phyloP scores from a whole-genome alignment of 1,284 basidiomycete genomes.

The Pascua guehoae region DNA sequence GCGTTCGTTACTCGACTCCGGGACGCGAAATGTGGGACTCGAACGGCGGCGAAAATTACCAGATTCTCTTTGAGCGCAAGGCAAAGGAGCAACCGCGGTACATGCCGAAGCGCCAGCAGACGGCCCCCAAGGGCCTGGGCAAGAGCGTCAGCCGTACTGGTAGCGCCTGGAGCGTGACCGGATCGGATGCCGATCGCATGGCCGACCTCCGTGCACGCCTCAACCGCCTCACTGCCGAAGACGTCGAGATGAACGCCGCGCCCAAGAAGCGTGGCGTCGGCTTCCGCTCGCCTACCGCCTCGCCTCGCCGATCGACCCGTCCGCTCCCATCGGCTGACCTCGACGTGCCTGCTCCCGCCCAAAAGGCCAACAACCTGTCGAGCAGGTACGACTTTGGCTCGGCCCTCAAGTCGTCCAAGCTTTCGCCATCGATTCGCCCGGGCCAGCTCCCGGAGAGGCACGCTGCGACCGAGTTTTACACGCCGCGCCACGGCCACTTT shows the following conservation, averaged over 20 bases:
- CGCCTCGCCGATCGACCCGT: slow-evolving; percentile 19
- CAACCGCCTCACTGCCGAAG: slow-evolving; percentile 51
- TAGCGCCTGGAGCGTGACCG: slow-evolving; percentile 47
- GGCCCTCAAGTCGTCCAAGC: slow-evolving; percentile 49
- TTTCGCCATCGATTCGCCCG: slow-evolving; percentile 15
- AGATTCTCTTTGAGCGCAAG: slow-evolving; percentile 53
- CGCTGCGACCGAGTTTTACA: slow-evolving; percentile 41
- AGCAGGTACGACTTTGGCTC: slow-evolving; percentile 55
- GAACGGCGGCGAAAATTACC: slow-evolving; percentile 76
- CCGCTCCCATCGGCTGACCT: slow-evolving; percentile 9
- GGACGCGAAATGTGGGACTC: slow-evolving; percentile 85
- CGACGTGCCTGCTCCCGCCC: slow-evolving; percentile 6
- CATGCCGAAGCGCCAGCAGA: slow-evolving; percentile 18
- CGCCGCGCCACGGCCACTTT: slow-evolving; percentile 25
- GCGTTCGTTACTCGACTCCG: slow-evolving; percentile 69
- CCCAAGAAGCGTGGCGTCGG: slow-evolving; percentile 8
- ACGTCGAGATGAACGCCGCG: slow-evolving; percentile 19
- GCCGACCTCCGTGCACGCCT: slow-evolving; percentile 53
- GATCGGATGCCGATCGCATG: slow-evolving; percentile 43
- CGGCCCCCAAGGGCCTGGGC: slow-evolving; percentile 36
- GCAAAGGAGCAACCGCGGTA: slow-evolving; percentile 17
- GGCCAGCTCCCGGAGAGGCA: slow-evolving; percentile 17
- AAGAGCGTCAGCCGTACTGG: slow-evolving; percentile 28
- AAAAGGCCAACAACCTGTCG: slow-evolving; percentile 19
- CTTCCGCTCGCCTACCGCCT: slow-evolving; percentile 9